Evolutionary conservation across 352 stramenopile species (phyloP), one percentile per base, ranked within the genome.

Genomic region (Chrysophaeum taylorii): DNA sequence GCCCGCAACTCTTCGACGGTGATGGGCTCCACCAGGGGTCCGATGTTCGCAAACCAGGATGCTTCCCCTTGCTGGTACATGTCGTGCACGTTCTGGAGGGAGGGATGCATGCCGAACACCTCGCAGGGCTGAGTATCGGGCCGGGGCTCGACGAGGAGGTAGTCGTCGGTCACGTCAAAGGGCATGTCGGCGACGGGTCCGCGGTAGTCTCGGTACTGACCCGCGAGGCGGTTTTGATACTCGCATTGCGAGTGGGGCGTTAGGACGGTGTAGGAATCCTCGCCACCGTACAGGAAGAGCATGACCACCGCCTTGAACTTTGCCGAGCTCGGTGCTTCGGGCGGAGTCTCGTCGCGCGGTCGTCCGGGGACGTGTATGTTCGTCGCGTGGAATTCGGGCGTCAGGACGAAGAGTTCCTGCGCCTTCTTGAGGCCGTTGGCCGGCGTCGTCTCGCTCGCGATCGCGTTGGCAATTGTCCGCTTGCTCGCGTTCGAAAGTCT

Each of bases 281-380:
- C 53, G n/a, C 70, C 82, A 18, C 80, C 80, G 31, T 21, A 45
- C n/a, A 86, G 62, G 54, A 82, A 79, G n/a, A 87, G 33, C 38
- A 79, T 82, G 33, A 87, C 68, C 43, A 87, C 74, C 0, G 80
- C 80, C 68, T 85, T 84, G 66, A 83, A 89, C 67, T 66, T 2
- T 69, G n/a, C 2, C 1, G 23, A 38, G 31, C 33, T 43, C 36
- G 12, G n/a, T n/a, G n/a, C n/a, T n/a, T 57, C 39, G 33, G 52
- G 29, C 27, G 2, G 9, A 2, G 57, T n/a, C 14, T 2, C 57
- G 33, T n/a, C 15, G 57, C 15, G 62, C 38, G 7, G 2, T 14
- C 18, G 25, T 35, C 68, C 27, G 57, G 18, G 31, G 36, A n/a
- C 37, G 61, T 63, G 16, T 0, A 73, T 69, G 43, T 79, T 75